Conservation (phyloP, 257 asterid species). For the Salvia splendens region DNA sequence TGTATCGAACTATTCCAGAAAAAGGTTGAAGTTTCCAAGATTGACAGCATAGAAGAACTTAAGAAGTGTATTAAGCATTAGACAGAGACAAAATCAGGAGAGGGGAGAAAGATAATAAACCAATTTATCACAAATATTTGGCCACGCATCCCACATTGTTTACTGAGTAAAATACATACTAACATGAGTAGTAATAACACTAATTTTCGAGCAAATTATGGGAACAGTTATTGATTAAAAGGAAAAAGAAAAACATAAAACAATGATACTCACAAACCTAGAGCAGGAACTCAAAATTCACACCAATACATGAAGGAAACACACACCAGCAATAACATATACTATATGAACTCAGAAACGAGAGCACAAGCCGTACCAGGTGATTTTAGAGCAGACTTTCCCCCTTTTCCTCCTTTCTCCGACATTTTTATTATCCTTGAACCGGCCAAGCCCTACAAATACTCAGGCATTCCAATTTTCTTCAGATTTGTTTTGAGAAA, state of each 20-base stretch:
- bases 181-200: background rate
- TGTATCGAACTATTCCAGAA: background rate
- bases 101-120: background rate
- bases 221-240: background rate
- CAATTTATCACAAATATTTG: constrained; percentile 19
- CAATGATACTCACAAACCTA: background rate
- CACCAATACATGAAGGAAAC: constrained; percentile 7
- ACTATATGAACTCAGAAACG: background rate
- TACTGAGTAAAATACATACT: background rate
- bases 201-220: constrained; percentile 2
- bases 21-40: background rate
- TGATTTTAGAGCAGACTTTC: constrained; percentile 45
- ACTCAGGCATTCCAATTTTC: background rate
- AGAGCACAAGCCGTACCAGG: constrained; percentile 29
- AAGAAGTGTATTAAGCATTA: background rate
- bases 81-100: constrained; percentile 1
- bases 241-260: too few relatives aligned
- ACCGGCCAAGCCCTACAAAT: constrained; percentile 27
- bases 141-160: constrained; percentile 13
- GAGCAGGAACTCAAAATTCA: background rate
- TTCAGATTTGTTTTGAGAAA: background rate
- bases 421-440: constrained; percentile 34
- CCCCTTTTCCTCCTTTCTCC: constrained; percentile 52
- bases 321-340: background rate
- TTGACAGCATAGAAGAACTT: background rate